Evolutionary conservation across 225 moss, liverwort and hornwort species (phyloP), one percentile per base, ranked within the genome.

Genomic region (Thuidium tamariscinum): DNA sequence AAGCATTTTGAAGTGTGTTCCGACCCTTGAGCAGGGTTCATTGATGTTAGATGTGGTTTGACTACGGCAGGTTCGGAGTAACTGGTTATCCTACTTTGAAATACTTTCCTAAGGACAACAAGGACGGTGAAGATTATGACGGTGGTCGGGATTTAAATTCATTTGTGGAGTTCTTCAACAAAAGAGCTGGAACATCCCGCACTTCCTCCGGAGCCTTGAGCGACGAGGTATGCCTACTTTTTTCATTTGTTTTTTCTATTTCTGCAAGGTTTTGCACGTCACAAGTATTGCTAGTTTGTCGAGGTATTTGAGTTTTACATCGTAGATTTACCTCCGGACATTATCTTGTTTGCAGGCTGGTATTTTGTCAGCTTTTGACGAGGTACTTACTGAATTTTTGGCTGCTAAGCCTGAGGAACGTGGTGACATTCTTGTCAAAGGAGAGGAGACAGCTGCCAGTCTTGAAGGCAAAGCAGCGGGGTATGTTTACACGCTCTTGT

Each of bases 71-170:
- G 78, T 99, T 81, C 68, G 96, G 91, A 84, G 96, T 99, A 64
- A 84, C 91, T 93, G 99, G 99, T 65, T 99, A 96, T 82, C 99
- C 99, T 60, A 99, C 97, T 52, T 88, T 99, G 82, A 99, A 99
- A 82, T 97, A 94, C 63, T 99, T 99, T 82, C 95, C 97, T 7
- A 99, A 93, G 85, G 79, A 89, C 20, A 92, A 95, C 63, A 99
- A 99, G 90, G 95, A 95, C 59, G 99, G 99, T 83, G 89, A 97
- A 77, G 95, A 96, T 73, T 99, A 96, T 78, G 90, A 95, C 67
- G 94, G 89, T 65, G 94, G 93, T 66, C 95, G 97, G 42, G 94
- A 88, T 71, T 27, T 97, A 85, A 89, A 90, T 39, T 90, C 95
- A 71, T 95, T 99, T 80, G 96, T 99, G 78, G 91, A 92, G 26